Evolutionary conservation across 2,329 filamentous ascomycete genomes (phyloP), one percentile per base, ranked within the genome.

Genomic region (Pyrenophora teres): DNA sequence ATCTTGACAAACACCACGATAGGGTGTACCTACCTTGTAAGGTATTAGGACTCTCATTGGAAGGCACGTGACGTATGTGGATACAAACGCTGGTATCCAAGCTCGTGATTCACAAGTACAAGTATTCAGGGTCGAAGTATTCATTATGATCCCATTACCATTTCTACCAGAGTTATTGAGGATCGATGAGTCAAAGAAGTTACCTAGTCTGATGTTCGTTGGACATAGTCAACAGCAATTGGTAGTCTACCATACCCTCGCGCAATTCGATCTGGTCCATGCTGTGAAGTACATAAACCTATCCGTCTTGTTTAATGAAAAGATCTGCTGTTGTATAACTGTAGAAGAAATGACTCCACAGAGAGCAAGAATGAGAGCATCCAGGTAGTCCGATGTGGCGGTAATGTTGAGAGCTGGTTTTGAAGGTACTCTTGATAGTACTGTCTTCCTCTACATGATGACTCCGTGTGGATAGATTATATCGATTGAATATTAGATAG

Each of bases 91-190:
- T 7, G 16, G 25, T n/a, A 16, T 19, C 21, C 18, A 25, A 12
- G 25, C 25, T 25, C 30, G 32, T 46, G 35, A 40, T 25, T 46
- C 44, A 46, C 36, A 32, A 46, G n/a, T n/a, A n/a, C n/a, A n/a
- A n/a, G n/a, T 9, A 13, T 46, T 33, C 7, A 35, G 25, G 33
- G 35, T 23, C 21, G 21, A 4, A 23, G 21, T 23, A 23, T 23
- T 6, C 6, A 25, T 7, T 9, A 4, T 2, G 23, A 7, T 4
- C 2, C 8, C 3, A 2, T 9, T 16, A 33, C 13, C 6, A n/a
- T 19, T 35, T 12, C 6, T 7, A 10, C 18, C n/a, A 2, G 27
- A 21, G 13, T 33, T 10, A 25, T 33, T 31, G 25, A 46, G 44
- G 10, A 6, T 19, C 18, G 18, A 35, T 33, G 40, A 25, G 18